Evolutionary conservation across 805 yeast genomes (phyloP), one percentile per base, ranked within the genome.

Genomic region (Hanseniaspora meyeri): DNA sequence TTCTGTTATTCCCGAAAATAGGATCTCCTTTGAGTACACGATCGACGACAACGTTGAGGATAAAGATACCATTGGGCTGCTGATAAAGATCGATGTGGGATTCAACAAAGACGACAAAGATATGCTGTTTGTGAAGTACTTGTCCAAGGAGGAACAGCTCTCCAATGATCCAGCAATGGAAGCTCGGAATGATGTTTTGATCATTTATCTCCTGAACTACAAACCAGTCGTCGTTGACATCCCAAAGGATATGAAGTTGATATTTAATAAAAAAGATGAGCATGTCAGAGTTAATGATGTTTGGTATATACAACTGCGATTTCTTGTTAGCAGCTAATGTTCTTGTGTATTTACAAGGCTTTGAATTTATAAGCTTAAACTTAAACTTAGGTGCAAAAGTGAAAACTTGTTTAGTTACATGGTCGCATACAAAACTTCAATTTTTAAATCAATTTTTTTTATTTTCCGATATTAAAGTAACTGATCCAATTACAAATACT

Each of bases 261-360:
- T 53, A 8, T 47, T 47, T 24, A 47, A 43, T n/a, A 34, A 31
- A 36, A 31, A 43, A 16, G 45, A 42, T 4, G 45, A 52, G 17
- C 24, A n/a, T 19, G 37, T 45, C 19, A 46, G 39, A 39, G 7
- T 53, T 11, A 43, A 46, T 36, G 40, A 53, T 17, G 27, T 34
- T 24, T 53, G 57, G 57, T 53, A 46, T 31, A 36, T 53, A n/a
- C 57, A 53, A 39, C 9, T 43, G 10, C 36, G 51, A 20, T 36
- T 53, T 19, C 20, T 53, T 10, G 38, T 53, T 14, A 31, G n/a
- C 38, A 36, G n/a, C 14, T 36, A 36, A 16, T 10, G 2, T 34
- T 4, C 14, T 34, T 24, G 27, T 24, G 27, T 24, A 24, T 24
- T 24, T 24, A 24, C 27, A 5, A 24, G 27, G 27, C 27, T 24